Percentiles rank a stretch among this genome's conserved stretches.
Evolutionary conservation across 371 early-diverging fungal genomes (phyloP).

Genomic region (Circinella minor): DNA sequence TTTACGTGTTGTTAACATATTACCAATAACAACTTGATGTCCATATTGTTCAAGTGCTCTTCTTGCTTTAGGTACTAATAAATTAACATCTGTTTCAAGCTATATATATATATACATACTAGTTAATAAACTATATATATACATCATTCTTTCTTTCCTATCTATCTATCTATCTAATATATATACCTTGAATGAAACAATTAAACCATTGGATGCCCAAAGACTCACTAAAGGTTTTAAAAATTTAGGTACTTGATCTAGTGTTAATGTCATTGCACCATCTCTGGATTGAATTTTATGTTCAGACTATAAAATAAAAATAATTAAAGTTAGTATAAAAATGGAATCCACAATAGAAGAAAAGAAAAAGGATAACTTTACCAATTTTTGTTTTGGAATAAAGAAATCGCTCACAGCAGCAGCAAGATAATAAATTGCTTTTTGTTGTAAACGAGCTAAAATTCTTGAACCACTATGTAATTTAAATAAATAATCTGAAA

Average conservation of each 20-base stretch:
- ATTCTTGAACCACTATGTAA: slow-evolving; percentile 77
- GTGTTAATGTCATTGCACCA: slow-evolving; percentile 80
- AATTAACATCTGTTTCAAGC: slow-evolving; percentile 90
- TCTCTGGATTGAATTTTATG: slow-evolving; percentile 96
- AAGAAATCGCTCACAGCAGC: slow-evolving; percentile 99
- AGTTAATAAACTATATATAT: slow-evolving; percentile 2
- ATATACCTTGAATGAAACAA: slow-evolving; percentile 93
- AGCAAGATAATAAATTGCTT: slow-evolving; percentile 94
- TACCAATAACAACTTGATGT: slow-evolving; percentile 97
- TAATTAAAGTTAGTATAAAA: no score
- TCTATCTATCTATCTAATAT: neutral
- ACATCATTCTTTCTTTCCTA: neutral
- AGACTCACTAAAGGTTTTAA: slow-evolving; percentile 89
- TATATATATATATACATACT: slow-evolving; percentile 20
- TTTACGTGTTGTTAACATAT: slow-evolving; percentile 90
- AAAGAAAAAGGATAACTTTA: slow-evolving; percentile 19
- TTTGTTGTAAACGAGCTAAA: slow-evolving; percentile 66
- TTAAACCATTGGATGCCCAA: slow-evolving; percentile 88
- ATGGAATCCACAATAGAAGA: neutral
- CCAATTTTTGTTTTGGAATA: slow-evolving; percentile 90
- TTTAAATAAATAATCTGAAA: slow-evolving; percentile 92
- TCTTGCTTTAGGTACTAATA: slow-evolving; percentile 84
- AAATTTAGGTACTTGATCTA: slow-evolving; percentile 98
- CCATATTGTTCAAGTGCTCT: slow-evolving; percentile 86
- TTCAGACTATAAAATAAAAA: slow-evolving; percentile 58